Percentiles rank a stretch among this genome's conserved stretches.
These are phyloP conservation scores for Hypseocharis bilobata DNA, from an alignment of 441 rosid genomes.

Conservation along the genomic window DNA sequence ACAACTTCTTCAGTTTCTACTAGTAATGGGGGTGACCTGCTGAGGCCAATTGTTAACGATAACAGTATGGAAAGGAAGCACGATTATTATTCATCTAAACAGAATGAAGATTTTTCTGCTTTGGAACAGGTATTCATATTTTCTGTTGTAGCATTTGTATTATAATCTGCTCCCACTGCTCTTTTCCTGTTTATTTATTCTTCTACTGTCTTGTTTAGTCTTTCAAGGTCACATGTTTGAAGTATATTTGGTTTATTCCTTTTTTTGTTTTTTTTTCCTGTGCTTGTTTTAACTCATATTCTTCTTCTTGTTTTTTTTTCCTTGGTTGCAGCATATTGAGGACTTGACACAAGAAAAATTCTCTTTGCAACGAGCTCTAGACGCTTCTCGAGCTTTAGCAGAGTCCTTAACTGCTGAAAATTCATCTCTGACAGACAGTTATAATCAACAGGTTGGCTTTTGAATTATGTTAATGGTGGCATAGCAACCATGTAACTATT, in stretches of 20 bases:
- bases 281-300: slow-evolving; percentile 9
- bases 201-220: not conserved
- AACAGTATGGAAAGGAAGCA: slow-evolving; percentile 29
- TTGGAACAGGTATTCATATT: slow-evolving; percentile 66
- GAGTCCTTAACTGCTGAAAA: slow-evolving; percentile 85
- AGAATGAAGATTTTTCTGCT: slow-evolving; percentile 76
- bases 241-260: not conserved
- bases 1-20: slow-evolving; percentile 29
- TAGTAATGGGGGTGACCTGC: slow-evolving; percentile 30
- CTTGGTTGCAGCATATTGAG: slow-evolving; percentile 65
- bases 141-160: not conserved
- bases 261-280: not conserved
- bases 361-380: slow-evolving; percentile 81
- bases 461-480: slow-evolving; percentile 6
- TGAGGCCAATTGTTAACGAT: slow-evolving; percentile 24
- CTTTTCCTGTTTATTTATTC: not conserved
- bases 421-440: slow-evolving; percentile 72
- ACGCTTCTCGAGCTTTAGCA: slow-evolving; percentile 70
- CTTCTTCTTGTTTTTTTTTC: slow-evolving; percentile 8
- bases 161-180: not conserved
- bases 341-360: slow-evolving; percentile 86
- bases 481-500: not conserved
- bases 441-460: slow-evolving; percentile 69
- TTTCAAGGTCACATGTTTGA: not conserved
- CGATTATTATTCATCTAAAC: slow-evolving; percentile 44